Evolutionary conservation across 2,329 filamentous ascomycete genomes (phyloP), one percentile per base, ranked within the genome.

Genomic region (Scedosporium apiospermum): DNA sequence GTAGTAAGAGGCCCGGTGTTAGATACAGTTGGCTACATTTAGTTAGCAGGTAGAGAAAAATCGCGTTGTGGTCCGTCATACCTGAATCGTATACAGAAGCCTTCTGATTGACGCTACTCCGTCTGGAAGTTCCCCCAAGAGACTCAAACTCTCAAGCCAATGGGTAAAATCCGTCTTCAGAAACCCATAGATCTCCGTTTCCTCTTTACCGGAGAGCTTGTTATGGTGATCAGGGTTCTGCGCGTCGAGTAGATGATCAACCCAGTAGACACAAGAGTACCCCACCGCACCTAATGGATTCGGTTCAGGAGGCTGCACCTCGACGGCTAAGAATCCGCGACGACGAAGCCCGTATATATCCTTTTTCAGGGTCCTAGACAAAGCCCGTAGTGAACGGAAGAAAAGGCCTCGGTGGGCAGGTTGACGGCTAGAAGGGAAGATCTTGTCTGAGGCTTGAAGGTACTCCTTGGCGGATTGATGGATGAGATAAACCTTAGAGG

Each of bases 381-480:
- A 6, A 57, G 53, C 53, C 16, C 23, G n/a, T 6, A 57, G n/a
- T 6, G 53, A 57, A 16, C 21, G 21, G 6, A 21, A 18, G 59
- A 64, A 58, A 78, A 69, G 2, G 65, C 62, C n/a, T 70, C 9
- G 0, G 78, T 60, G 6, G 75, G 80, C 30, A 67, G 65, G 12
- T 65, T 68, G 57, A 6, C 62, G 41, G 1, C 73, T 69, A 59
- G 30, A 44, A 14, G 70, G 70, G 62, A 76, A 72, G 12, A 76
- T 65, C 18, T 66, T 55, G 18, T 62, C 10, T 14, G 51, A 55
- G 62, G 64, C 65, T 1, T 68, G 49, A 30, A 79, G 60, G 65
- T 69, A 77, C 30, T 80, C 77, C 59, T 77, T 77, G 2, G 75
- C 77, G 7, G 76, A 78, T 62, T 78, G 73, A 63, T 80, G 76